Percentiles rank a stretch among this genome's conserved stretches.
These are phyloP conservation scores for Fusarium duplospermum DNA, from an alignment of 2,329 filamentous ascomycete species.

Conservation along the genomic window DNA sequence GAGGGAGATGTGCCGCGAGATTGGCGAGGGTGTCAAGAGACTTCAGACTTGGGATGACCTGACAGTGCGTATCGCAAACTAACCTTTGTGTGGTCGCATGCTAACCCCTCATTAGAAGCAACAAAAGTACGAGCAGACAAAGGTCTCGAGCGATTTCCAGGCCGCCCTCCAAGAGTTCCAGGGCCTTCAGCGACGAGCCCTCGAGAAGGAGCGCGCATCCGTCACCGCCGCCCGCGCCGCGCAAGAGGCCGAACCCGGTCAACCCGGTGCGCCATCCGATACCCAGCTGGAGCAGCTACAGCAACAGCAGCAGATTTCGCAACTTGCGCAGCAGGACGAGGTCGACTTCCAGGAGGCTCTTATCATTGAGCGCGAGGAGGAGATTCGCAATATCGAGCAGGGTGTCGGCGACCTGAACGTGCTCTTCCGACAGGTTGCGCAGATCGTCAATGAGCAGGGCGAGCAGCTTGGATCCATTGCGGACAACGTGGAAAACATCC, in stretches of 20 bases:
- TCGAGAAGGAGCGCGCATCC: conserved; percentile 93
- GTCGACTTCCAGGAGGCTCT: conserved; percentile 97
- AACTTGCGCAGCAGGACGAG: conserved; percentile 89
- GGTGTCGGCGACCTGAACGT: conserved; percentile 96
- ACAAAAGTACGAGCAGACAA: conserved; percentile 96
- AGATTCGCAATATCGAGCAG: conserved; percentile 98
- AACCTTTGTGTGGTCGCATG: conserved; percentile 15
- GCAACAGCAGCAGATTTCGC: conserved; percentile 76
- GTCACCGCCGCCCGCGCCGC: conserved; percentile 85
- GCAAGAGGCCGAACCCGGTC: conserved; percentile 69
- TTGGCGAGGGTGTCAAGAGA: conserved; percentile 94
- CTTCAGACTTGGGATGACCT: conserved; percentile 88
- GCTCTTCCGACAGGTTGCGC: conserved; percentile 96
- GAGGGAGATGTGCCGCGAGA: conserved; percentile 86
- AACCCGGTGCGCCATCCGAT: conserved; percentile 44
- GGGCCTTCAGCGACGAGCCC: conserved; percentile 84
- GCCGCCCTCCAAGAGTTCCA: conserved; percentile 92
- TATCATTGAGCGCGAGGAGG: conserved; percentile 94
- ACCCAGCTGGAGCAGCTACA: conserved; percentile 66
- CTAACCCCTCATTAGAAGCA: conserved; percentile 71
- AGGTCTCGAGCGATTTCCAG: conserved; percentile 93
- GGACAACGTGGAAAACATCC: conserved; percentile 86
- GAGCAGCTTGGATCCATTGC: conserved; percentile 88
- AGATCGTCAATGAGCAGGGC: conserved; percentile 95
- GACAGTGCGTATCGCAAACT: conserved; percentile 65